Evolutionary conservation across 192 early-diverging fungal species (phyloP).

Genomic region (Chytriomyces sp.): DNA sequence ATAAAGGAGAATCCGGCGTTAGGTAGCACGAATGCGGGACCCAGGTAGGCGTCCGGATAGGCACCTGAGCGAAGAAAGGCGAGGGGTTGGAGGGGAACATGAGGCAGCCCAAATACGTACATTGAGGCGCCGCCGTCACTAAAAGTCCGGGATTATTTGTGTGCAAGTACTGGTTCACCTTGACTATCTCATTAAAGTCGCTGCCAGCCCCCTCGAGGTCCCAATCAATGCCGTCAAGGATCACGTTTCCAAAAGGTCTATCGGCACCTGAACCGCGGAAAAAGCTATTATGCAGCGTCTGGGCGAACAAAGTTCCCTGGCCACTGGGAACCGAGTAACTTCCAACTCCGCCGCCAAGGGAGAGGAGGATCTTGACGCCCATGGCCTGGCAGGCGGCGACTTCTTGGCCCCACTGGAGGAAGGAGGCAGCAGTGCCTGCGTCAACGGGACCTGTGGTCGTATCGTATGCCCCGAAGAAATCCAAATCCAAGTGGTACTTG

Average conservation of each 20-base stretch:
- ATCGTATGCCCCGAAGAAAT: slow-evolving; percentile 3
- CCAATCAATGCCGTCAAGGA: slow-evolving; percentile 35
- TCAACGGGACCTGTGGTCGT: background rate
- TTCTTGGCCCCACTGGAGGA: background rate
- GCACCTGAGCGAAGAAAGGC: too few species aligned
- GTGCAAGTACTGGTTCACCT: slow-evolving; percentile 55
- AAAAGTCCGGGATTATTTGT: slow-evolving; percentile 45
- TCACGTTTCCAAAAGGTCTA: slow-evolving; percentile 18
- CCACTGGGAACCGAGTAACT: background rate
- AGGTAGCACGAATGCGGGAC: slow-evolving; percentile 51
- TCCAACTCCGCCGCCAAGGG: slow-evolving; percentile 18
- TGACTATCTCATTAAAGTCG: slow-evolving; percentile 64
- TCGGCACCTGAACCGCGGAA: background rate
- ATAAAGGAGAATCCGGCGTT: slow-evolving; percentile 69
- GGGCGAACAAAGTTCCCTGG: background rate
- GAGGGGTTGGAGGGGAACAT: too few species aligned
- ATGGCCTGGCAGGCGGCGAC: slow-evolving; percentile 8
- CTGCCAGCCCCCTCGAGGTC: slow-evolving; percentile 69
- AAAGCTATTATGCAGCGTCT: slow-evolving; percentile 16
- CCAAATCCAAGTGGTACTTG: slow-evolving; percentile 13
- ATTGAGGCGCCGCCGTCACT: slow-evolving; percentile 73
- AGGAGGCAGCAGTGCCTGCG: background rate
- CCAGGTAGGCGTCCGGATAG: slow-evolving; percentile 69
- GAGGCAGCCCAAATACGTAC: too few species aligned
- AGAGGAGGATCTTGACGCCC: slow-evolving; percentile 22